A percentile compares a stretch with the other conserved stretches of the same genome.
Conservation (phyloP, 2,329 filamentous ascomycete species). For the Thelonectria discophora region DNA sequence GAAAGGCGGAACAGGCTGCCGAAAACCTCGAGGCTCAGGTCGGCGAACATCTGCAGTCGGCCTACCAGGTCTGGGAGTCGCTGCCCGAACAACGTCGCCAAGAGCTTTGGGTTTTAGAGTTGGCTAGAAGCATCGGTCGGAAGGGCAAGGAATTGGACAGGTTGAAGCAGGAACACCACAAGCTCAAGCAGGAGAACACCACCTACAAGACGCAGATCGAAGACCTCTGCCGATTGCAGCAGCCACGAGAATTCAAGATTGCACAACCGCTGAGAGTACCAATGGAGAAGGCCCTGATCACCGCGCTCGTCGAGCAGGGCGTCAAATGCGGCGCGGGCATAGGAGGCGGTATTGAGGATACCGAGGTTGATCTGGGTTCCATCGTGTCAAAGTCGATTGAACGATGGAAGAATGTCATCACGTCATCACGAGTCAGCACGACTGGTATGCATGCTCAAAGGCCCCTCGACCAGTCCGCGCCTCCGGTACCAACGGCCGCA, state of each 20-base stretch:
- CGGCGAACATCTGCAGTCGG: constrained; percentile 77
- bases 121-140: constrained; percentile 66
- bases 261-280: constrained; percentile 61
- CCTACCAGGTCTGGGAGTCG: constrained; percentile 79
- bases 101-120: constrained; percentile 69
- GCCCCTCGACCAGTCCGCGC: constrained; percentile 52
- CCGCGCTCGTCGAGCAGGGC: constrained; percentile 57
- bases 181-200: constrained; percentile 64
- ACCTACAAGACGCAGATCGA: constrained; percentile 68
- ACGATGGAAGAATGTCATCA: constrained; percentile 69
- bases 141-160: constrained; percentile 65
- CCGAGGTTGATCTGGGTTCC: constrained; percentile 60
- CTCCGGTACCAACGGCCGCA: constrained; percentile 26
- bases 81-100: constrained; percentile 65
- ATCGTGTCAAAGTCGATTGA: constrained; percentile 65
- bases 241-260: constrained; percentile 67
- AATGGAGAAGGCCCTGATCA: constrained; percentile 59
- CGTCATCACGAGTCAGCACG: constrained; percentile 56
- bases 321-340: constrained; percentile 51
- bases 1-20: constrained; percentile 60
- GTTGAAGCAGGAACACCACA: constrained; percentile 59
- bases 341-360: constrained; percentile 61
- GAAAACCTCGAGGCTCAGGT: constrained; percentile 74
- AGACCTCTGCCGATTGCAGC: constrained; percentile 65
- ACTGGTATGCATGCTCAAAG: constrained; percentile 61